Evolutionary conservation across 2,329 filamentous ascomycete species (phyloP).

Genomic region (Leptographium procerum): DNA sequence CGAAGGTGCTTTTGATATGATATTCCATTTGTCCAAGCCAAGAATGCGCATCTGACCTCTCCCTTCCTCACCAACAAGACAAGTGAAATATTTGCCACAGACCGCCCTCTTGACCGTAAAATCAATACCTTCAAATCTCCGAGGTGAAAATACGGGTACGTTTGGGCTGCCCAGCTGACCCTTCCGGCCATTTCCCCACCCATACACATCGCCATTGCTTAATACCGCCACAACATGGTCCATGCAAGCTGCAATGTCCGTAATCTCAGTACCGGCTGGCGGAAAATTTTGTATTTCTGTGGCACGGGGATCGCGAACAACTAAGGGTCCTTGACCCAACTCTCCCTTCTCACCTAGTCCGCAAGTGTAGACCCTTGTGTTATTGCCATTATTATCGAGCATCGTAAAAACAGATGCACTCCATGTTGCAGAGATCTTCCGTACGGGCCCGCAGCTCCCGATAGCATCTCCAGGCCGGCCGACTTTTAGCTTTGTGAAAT

Average conservation of each 20-base stretch:
- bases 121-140: conserved; percentile 42
- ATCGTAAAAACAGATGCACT: conserved; percentile 55
- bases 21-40: conserved; percentile 63
- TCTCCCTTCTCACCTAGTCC: conserved; percentile 63
- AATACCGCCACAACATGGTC: conserved; percentile 66
- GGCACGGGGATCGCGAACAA: conserved; percentile 36
- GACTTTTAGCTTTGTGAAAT: conserved; percentile 24
- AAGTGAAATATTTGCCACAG: conserved; percentile 81
- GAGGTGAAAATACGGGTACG: conserved; percentile 44
- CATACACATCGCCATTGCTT: conserved; percentile 65
- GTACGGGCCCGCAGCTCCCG: conserved; percentile 16
- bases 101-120: conserved; percentile 58
- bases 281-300: conserved; percentile 51
- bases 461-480: conserved; percentile 23
- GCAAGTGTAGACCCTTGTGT: conserved; percentile 45
- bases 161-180: conserved; percentile 62
- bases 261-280: conserved; percentile 43
- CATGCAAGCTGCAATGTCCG: conserved; percentile 61
- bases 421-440: conserved; percentile 63
- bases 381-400: conserved; percentile 29
- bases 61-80: conserved; percentile 45
- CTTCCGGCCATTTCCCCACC: conserved; percentile 82
- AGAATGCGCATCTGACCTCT: conserved; percentile 54
- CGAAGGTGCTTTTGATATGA: conserved; percentile 46
- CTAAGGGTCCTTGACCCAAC: conserved; percentile 49